Evolutionary conservation across 306 rosid genomes (phyloP), one percentile per base, ranked within the genome.

Genomic region (Medicago lupulina): DNA sequence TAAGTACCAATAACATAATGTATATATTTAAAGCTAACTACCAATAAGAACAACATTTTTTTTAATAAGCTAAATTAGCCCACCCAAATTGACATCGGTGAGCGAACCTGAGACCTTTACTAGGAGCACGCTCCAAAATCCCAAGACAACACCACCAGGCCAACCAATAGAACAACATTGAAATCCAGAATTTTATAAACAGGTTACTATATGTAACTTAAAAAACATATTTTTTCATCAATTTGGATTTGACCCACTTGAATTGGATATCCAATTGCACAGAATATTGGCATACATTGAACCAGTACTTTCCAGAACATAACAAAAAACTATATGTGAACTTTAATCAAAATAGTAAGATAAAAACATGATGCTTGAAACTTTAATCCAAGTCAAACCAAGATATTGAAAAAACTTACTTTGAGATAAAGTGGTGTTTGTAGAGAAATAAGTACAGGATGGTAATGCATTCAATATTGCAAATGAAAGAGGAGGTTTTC

Each of bases 401-500:
- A 71, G 25, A 3, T n/a, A 36, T 39, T 15, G 64, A 23, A 77
- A 74, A 43, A 82, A 70, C 87, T 95, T 84, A 92, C 99, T 84
- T 38, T 89, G 59, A 36, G 82, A 50, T 17, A 81, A 58, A 70
- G 71, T 44, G 64, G 67, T 55, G 17, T 70, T 76, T 54, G 40
- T 78, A 18, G 86, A 60, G 11, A 80, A 55, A 75, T 31, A 4
- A 73, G 89, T 50, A 76, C 82, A 84, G 67, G 66, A 84, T 14
- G 97, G 93, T 65, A 89, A 77, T 60, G 92, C 36, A 63, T 84
- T 92, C 13, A 84, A 81, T 67, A 80, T 77, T 57, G 85, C 82
- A 62, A 88, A 81, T 76, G 83, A 75, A 75, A 70, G 80, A 70
- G 96, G 93, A 84, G 90, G 89, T 80, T 92, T 92, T 71, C 70